Evolutionary conservation across 2,329 filamentous ascomycete genomes (phyloP).

Genomic region (Penicillium paneum): DNA sequence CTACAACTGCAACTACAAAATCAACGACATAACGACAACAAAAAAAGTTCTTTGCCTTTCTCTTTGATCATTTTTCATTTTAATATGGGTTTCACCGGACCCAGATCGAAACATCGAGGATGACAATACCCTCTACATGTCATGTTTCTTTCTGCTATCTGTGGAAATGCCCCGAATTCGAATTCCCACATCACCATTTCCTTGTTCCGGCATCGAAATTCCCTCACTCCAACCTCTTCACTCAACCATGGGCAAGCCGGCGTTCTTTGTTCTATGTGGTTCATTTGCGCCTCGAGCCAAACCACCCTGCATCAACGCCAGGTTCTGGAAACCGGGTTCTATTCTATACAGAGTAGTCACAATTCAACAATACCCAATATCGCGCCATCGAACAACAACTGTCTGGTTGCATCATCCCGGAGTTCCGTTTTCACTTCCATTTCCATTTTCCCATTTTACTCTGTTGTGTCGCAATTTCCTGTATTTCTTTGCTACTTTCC

Average conservation of each 20-base stretch:
- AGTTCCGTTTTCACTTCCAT: background rate
- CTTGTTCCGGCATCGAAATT: background rate
- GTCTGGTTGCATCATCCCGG: constrained; percentile 7
- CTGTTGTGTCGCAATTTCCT: background rate
- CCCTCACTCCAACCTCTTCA: constrained; percentile 1
- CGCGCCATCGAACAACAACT: constrained; percentile 7
- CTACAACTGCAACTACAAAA: too few species aligned
- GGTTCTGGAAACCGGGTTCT: constrained; percentile 3
- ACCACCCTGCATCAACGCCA: constrained; percentile 5
- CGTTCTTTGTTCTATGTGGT: constrained; percentile 9
- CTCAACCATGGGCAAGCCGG: constrained; percentile 14
- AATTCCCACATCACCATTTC: background rate
- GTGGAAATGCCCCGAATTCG: background rate
- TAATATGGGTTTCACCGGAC: background rate
- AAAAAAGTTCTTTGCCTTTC: constrained; percentile 21
- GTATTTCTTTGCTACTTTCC: background rate
- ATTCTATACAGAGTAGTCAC: background rate
- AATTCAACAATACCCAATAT: constrained; percentile 2
- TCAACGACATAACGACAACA: constrained; percentile 16
- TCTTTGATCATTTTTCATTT: constrained; percentile 2
- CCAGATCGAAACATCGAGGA: constrained; percentile 1
- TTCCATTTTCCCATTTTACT: background rate
- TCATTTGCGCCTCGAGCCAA: background rate
- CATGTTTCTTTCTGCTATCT: constrained; percentile 4
- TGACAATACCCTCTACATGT: background rate